Base-by-base conservation (phyloP, 768 basidiomycete genomes). In the Rhodotorula taiwanensis region DNA sequence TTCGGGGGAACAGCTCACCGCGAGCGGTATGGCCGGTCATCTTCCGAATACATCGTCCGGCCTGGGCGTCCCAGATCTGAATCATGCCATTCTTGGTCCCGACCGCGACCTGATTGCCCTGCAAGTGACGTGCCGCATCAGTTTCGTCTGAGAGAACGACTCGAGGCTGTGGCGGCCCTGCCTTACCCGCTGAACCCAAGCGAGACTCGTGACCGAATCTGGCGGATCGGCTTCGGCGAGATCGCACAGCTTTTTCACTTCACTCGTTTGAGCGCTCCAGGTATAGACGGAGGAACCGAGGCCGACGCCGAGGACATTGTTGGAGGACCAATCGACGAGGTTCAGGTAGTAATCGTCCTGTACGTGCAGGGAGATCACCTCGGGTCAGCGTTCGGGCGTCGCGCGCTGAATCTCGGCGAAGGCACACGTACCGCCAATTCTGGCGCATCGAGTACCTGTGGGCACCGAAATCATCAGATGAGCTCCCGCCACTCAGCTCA, bases 291-390 rank as follows among this genome's bases (percentile, higher is more conserved):
- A 92, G 0, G 85, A 80, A 5, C 86, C 89, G 11, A 99, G 81
- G 4, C 93, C 94, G 13, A 98, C 95, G 5, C 88, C 93, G 0
- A 98, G 83, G 1, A 97, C 85, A 73, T 98, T 98, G 8, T 89
- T 93, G 56, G 85, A 87, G 4, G 88, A 89, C 95, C 95, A 98
- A 67, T 97, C 93, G 28, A 98, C 92, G 16, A 98, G 81, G 73
- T 98, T 98, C 66, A 99, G 86, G 73, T 99, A 98, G 76, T 97
- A 99, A 75, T 99, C 94, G 74, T 98, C 94, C 51, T 52, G 51
- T 20, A 21, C 7, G 21, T n/a, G 9, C 5, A 2, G 16, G 11
- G 74, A n/a, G n/a, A n/a, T n/a, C n/a, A n/a, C n/a, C n/a, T 5
- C 18, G 2, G 47, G 5, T 30, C 54, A 59, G 34, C 4, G 28